A percentile compares a stretch with the other conserved stretches of the same genome.
Conservation (phyloP, 75 land plant genomes). For the Pseudotsuga menziesii region DNA sequence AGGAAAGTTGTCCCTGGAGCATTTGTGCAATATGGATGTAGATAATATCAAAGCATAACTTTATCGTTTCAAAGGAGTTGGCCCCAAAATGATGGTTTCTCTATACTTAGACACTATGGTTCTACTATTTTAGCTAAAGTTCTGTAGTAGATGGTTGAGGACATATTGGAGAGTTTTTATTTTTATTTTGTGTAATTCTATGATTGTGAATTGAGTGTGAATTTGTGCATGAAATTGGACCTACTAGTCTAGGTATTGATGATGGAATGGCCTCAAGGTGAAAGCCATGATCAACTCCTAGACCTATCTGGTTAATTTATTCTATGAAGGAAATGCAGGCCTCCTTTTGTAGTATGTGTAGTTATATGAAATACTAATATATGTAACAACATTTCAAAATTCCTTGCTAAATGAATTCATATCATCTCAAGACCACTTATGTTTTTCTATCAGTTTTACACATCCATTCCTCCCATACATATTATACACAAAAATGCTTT, state of each 20-base stretch:
- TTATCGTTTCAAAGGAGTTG: conserved; percentile 76
- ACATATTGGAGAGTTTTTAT: background rate
- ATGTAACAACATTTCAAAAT: too few relatives aligned
- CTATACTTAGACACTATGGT: background rate
- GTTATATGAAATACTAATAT: too few relatives aligned
- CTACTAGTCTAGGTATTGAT: too few relatives aligned
- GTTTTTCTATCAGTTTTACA: background rate
- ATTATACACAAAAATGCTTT: background rate
- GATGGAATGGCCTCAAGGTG: too few relatives aligned
- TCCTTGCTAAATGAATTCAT: background rate
- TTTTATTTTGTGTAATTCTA: too few relatives aligned
- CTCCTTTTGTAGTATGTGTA: too few relatives aligned
- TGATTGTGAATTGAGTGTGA: too few relatives aligned
- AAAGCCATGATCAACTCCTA: too few relatives aligned
- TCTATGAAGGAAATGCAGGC: too few relatives aligned
- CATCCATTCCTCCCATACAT: background rate
- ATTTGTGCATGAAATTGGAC: too few relatives aligned
- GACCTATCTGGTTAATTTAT: too few relatives aligned
- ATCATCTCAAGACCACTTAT: background rate
- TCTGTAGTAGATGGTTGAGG: background rate
- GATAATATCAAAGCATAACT: conserved; percentile 76
- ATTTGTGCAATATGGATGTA: conserved; percentile 49
- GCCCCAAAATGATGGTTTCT: conserved; percentile 74
- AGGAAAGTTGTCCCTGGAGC: conserved; percentile 73
- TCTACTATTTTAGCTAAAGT: background rate